A percentile compares a stretch with the other conserved stretches of the same genome.
Conservation (phyloP, 306 rosid species). For the Adenanthera pavonina region DNA sequence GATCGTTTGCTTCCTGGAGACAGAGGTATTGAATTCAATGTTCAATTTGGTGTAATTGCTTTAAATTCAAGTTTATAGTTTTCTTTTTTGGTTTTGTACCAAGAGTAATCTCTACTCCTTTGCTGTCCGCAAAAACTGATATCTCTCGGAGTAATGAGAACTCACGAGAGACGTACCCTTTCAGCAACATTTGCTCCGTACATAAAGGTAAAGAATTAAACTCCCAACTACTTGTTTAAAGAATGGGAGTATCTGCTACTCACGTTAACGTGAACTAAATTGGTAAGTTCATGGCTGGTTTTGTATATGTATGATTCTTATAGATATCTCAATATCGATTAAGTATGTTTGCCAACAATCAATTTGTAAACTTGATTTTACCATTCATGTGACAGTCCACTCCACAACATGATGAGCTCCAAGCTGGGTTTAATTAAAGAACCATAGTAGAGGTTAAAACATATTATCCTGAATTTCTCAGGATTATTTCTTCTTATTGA, state of each 20-base stretch:
- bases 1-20: conserved; percentile 1
- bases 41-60: neutral
- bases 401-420: neutral
- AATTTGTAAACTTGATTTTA: neutral
- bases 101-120: too few relatives aligned
- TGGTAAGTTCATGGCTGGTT: neutral
- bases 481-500: conserved; percentile 6
- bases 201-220: too few relatives aligned
- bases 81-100: too few relatives aligned
- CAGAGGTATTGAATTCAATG: neutral
- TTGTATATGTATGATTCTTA: neutral
- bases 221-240: too few relatives aligned
- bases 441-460: neutral
- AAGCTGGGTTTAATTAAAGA: neutral
- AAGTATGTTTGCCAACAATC: neutral
- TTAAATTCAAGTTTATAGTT: neutral
- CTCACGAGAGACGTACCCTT: too few relatives aligned
- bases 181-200: too few relatives aligned
- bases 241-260: too few relatives aligned
- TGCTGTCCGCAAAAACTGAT: too few relatives aligned
- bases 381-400: neutral
- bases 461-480: conserved; percentile 8
- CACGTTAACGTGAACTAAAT: too few relatives aligned
- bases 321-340: neutral
- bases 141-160: too few relatives aligned